These are phyloP conservation scores for Podaxis pistillaris DNA, from an alignment of 768 basidiomycete species.

Conservation along the genomic window DNA sequence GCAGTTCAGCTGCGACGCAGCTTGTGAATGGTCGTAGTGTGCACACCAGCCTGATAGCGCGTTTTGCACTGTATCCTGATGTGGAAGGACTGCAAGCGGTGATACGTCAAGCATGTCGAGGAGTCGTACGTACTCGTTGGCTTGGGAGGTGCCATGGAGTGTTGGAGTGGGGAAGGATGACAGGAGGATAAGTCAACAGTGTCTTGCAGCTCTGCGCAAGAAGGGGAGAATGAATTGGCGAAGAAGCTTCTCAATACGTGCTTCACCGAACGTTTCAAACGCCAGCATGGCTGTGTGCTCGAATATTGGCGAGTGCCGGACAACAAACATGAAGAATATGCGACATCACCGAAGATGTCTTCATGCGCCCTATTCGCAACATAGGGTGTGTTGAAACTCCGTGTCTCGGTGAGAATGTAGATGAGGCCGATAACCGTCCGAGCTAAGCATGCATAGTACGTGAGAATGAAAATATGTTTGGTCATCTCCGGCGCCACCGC, in stretches of 20 bases:
- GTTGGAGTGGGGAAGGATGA: conserved; percentile 55
- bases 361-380: conserved; percentile 51
- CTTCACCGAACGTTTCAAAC: conserved; percentile 80
- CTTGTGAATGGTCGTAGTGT: conserved; percentile 81
- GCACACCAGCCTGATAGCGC: conserved; percentile 90
- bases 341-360: conserved; percentile 82
- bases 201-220: conserved; percentile 82
- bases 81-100: conserved; percentile 71
- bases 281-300: conserved; percentile 81
- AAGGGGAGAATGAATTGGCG: conserved; percentile 91
- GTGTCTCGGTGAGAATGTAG: conserved; percentile 74
- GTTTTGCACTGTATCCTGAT: conserved; percentile 85
- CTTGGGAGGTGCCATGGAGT: conserved; percentile 32
- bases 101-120: conserved; percentile 77
- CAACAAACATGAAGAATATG: conserved; percentile 89
- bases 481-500: conserved; percentile 89
- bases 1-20: conserved; percentile 75
- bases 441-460: conserved; percentile 88
- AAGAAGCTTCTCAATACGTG: conserved; percentile 79
- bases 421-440: conserved; percentile 84
- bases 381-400: conserved; percentile 50
- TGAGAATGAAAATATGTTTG: conserved; percentile 81
- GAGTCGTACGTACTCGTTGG: conserved; percentile 78
- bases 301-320: conserved; percentile 84
- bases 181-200: conserved; percentile 75